Base-by-base conservation (phyloP, 192 early-diverging fungal genomes). In the Umbelopsis vinacea region DNA sequence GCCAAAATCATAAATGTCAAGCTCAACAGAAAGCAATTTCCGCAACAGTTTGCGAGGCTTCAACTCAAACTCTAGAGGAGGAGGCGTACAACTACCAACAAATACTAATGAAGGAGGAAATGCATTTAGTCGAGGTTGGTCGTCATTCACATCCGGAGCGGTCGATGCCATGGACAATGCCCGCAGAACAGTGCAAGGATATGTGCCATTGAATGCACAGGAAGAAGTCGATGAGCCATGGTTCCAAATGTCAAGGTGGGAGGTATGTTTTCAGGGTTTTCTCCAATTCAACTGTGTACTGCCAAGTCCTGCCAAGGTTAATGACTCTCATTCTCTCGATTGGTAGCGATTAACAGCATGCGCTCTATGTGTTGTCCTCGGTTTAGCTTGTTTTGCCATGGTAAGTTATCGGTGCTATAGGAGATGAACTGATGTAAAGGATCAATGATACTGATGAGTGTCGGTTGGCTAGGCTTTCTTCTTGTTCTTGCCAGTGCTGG, bases 401-500 rank as follows among this genome's bases (percentile, higher is more conserved):
- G 81, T 77, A 68, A 54, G 73, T 74, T 19, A 8, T 14, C 17
- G 19, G 35, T 48, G 14, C 45, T 54, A 22, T 71, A 46, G 55
- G 40, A 71, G 47, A 24, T 37, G n/a, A 6, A 24, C 6, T 4
- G 40, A 12, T 4, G 8, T 1, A 43, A 11, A 12, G 11, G 26
- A 15, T 63, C 5, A 2, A n/a, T 43, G 33, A 48, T 54, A 33
- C 52, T 29, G n/a, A 38, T 52, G 46, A 2, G 12, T 47, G 26
- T 57, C 9, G 21, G 12, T 15, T 21, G 48, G 15, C 38, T 45
- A 72, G 50, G 79, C 81, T 9, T 84, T 84, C 72, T 85, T 91
- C 52, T 79, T 94, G 46, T 84, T 87, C 21, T 69, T 92, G 50
- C 90, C 89, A 17, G 40, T 92, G 74, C 75, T 94, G 53, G 67